Evolutionary conservation across 306 rosid species (phyloP).

Genomic region (Begonia masoniana): DNA sequence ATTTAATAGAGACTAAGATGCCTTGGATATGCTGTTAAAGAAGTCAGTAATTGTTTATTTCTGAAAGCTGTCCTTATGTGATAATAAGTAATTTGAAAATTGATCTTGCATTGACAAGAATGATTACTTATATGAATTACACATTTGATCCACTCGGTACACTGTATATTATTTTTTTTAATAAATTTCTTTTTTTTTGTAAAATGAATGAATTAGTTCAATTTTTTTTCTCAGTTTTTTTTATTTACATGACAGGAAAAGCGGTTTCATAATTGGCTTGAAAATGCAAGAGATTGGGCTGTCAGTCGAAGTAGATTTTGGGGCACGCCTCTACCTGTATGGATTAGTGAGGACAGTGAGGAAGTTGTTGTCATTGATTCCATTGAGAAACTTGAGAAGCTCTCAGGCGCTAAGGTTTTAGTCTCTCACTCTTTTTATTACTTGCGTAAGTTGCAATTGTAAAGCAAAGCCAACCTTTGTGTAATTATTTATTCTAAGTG

Average conservation of each 20-base stretch:
- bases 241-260: slow-evolving; percentile 42
- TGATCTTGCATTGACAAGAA: too few species aligned
- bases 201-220: neutral
- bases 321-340: slow-evolving; percentile 96
- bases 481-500: too few species aligned
- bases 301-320: slow-evolving; percentile 97
- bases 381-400: slow-evolving; percentile 75
- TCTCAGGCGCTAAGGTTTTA: slow-evolving; percentile 73
- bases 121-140: too few species aligned
- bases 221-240: neutral
- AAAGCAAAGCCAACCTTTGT: too few species aligned
- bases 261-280: slow-evolving; percentile 96
- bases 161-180: too few species aligned
- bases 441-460: too few species aligned
- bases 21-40: too few species aligned
- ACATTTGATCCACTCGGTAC: too few species aligned
- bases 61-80: too few species aligned
- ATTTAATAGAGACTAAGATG: too few species aligned
- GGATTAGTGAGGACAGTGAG: slow-evolving; percentile 87
- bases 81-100: too few species aligned
- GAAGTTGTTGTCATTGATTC: slow-evolving; percentile 72
- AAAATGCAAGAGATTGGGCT: slow-evolving; percentile 99
- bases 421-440: slow-evolving; percentile 5
- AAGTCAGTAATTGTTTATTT: too few species aligned
- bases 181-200: neutral